Base-by-base conservation (phyloP, 768 basidiomycete genomes). In the Trametes villosa region DNA sequence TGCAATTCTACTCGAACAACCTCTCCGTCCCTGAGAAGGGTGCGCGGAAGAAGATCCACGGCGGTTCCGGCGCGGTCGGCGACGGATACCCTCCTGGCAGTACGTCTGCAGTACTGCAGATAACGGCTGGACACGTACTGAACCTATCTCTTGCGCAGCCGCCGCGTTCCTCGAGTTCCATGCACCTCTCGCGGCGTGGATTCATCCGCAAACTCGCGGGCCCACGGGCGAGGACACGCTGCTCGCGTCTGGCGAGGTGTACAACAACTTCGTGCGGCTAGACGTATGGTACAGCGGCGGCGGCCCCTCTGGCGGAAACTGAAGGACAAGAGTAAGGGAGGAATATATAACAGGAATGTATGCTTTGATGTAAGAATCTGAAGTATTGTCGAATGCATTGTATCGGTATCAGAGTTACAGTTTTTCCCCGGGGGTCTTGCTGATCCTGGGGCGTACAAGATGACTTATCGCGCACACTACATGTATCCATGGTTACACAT, bases 1-100 rank as follows among this genome's bases (percentile, higher is more conserved):
- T 89, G 36, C 90, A 91, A 82, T 86, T 90, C 66, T 91, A 91
- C 70, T 81, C 87, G 3, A 85, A 86, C 68, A 83, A 81, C 49
- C 74, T 82, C 54, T 75, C 85, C 15, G 73, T 79, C 48, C 71
- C 77, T 18, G 69, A 74, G 18, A 79, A 77, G 17, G 84, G 82
- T 17, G 82, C 84, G 31, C 79, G 86, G 45, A 91, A 91, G 78
- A 83, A 81, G 71, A 87, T 89, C 34, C 90, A 92, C 66, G 89
- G 89, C 18, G 89, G 89, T 2, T 84, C 83, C n/a, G 88, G 88
- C 24, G 72, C 75, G 20, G 73, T 69, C 48, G 83, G 78, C 26
- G 70, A 79, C 22, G 83, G 86, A 7, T 91, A 91, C 68, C 74
- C 76, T 33, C 76, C 82, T 17, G 80, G 79, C 53, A 80, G 88